Conservation (phyloP, 768 basidiomycete genomes). For the Sarcodon sp. region DNA sequence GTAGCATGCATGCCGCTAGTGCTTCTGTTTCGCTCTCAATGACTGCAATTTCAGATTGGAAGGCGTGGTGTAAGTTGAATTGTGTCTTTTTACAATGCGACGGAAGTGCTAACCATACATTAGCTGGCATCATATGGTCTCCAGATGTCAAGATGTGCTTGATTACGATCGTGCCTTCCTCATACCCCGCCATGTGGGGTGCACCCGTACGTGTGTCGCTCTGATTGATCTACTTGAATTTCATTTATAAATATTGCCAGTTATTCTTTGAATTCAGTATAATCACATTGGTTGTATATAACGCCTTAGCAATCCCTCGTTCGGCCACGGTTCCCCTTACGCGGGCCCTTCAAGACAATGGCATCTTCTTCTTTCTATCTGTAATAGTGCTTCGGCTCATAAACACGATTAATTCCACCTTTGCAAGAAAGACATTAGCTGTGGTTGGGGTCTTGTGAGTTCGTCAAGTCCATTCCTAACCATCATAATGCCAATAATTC, state of each 20-base stretch:
- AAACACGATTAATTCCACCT: too few relatives aligned
- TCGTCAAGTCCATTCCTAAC: too few relatives aligned
- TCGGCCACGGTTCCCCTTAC: not conserved
- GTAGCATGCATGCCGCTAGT: constrained; percentile 1
- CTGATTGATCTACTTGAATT: too few relatives aligned
- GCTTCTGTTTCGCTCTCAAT: constrained; percentile 11
- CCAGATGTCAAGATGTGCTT: constrained; percentile 14
- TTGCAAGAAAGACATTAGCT: too few relatives aligned
- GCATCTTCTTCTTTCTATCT: too few relatives aligned
- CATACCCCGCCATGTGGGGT: constrained; percentile 17
- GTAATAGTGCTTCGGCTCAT: too few relatives aligned
- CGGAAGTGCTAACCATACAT: not conserved
- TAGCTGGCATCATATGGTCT: constrained; percentile 16
- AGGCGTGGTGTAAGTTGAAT: constrained; percentile 13
- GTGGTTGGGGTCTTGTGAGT: too few relatives aligned
- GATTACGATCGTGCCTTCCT: constrained; percentile 6
- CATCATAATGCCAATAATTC: too few relatives aligned
- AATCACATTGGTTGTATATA: constrained; percentile 17
- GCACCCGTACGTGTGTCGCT: constrained; percentile 15
- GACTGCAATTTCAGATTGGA: constrained; percentile 12
- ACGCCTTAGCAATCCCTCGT: constrained; percentile 23
- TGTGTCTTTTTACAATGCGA: not conserved
- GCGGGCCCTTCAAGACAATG: too few relatives aligned
- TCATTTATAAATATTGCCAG: constrained; percentile 7
- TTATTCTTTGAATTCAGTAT: constrained; percentile 21